These are phyloP conservation scores for Gossypium longicalyx DNA, from an alignment of 345 rosid genomes.

Conservation along the genomic window DNA sequence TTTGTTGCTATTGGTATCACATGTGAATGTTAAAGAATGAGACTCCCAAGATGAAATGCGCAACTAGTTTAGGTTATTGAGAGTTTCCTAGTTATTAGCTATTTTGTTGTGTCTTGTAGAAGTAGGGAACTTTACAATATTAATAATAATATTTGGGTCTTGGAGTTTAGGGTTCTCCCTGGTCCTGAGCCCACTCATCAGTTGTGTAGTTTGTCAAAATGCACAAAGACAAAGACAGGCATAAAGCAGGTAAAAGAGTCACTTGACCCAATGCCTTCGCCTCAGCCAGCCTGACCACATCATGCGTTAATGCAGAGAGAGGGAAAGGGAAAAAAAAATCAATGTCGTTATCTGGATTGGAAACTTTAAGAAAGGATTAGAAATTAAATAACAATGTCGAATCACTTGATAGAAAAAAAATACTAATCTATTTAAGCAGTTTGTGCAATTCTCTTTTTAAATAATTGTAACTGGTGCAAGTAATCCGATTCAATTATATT, in stretches of 20 bases:
- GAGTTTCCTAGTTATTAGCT: conserved; percentile 17
- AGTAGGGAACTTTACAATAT: background rate
- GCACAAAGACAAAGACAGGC: background rate
- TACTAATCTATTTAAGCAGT: too few species aligned
- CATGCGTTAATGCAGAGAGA: background rate
- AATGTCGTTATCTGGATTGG: too few species aligned
- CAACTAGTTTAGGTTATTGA: background rate
- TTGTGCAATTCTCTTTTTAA: too few species aligned
- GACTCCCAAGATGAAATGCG: conserved; percentile 11
- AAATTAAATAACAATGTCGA: too few species aligned
- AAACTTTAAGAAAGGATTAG: too few species aligned
- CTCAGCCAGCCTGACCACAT: background rate
- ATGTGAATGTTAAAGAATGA: conserved; percentile 24
- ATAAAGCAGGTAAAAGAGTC: background rate
- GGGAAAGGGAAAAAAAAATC: background rate
- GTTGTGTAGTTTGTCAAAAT: background rate
- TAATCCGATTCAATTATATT: too few species aligned
- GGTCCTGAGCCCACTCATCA: background rate
- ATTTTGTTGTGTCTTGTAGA: conserved; percentile 10
- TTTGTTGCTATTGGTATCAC: conserved; percentile 32
- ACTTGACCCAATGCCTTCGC: background rate
- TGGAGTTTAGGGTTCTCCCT: background rate
- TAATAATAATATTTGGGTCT: background rate
- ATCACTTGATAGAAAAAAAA: too few species aligned
- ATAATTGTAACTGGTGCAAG: too few species aligned